Conservation (phyloP, 306 rosid genomes). For the Vicia villosa region DNA sequence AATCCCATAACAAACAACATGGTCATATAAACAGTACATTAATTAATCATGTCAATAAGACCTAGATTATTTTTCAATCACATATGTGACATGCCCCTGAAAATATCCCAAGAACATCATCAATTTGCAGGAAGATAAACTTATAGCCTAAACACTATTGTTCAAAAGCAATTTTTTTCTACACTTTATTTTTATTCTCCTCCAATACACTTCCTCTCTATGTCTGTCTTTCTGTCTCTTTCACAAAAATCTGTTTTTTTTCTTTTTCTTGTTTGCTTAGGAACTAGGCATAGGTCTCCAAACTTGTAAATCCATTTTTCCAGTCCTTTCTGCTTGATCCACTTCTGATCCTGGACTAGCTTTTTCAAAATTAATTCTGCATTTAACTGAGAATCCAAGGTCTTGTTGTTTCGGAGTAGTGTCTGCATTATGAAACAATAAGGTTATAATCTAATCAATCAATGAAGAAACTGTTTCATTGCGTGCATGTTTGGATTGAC, state of each 20-base stretch:
- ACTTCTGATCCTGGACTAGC: conserved; percentile 53
- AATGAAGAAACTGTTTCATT: background rate
- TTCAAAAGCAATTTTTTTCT: background rate
- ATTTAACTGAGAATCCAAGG: conserved; percentile 24
- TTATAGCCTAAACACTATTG: conserved; percentile 4
- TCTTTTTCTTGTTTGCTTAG: background rate
- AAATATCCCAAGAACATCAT: conserved; percentile 7
- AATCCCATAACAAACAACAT: background rate
- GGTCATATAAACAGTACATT: background rate
- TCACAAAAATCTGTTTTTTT: background rate
- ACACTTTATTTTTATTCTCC: conserved; percentile 4
- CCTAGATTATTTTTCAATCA: background rate
- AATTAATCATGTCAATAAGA: background rate
- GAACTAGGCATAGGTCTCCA: background rate
- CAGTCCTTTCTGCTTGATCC: conserved; percentile 44
- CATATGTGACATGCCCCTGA: background rate
- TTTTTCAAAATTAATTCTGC: conserved; percentile 38
- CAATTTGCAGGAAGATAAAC: background rate
- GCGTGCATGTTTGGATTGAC: background rate
- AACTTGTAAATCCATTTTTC: conserved; percentile 33
- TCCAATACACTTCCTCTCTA: background rate
- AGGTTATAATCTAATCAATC: conserved; percentile 4
- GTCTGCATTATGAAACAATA: conserved; percentile 43
- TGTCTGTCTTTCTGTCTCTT: background rate
- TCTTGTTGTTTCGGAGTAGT: conserved; percentile 15